Base-by-base conservation (phyloP, 495 filamentous ascomycete genomes). In the Apodospora peruviana region DNA sequence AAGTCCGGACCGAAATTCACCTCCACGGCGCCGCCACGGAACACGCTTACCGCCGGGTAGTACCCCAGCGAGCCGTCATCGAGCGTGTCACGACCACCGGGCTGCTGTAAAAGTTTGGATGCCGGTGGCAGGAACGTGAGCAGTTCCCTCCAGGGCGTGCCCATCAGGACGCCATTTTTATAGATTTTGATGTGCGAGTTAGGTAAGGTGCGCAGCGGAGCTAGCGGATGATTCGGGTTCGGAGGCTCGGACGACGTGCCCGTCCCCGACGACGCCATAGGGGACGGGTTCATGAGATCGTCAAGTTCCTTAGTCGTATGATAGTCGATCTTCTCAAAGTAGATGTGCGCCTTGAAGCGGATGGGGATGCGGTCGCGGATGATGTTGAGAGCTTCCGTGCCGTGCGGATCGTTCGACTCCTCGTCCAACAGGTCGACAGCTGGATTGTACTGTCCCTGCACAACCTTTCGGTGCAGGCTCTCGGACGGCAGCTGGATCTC, bases 31-130 rank as follows among this genome's bases (percentile, higher is more conserved):
- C 91, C 94, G 34, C 91, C 91, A 19, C 86, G 81, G 61, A 95
- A 97, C 27, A 91, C 88, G 52, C 88, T 90, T 16, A 97, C 81
- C 18, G 91, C 90, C 0, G 94, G 94, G 62, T 91, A 96, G 61
- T 99, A 99, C 0, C 94, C 94, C 3, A 96, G 74, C 73, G 88
- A 86, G 20, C 91, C 91, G 58, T 99, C 94, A 58, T 99, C 94
- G 25, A 93, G 81, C 3, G 78, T 81, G 43, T 90, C 86, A 18
- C 94, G 77, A 11, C 87, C 87, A 23, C 18, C 88, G 2, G 83
- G 70, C 40, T 88, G 84, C 0, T 69, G 68, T n/a, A 83, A 72
- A 14, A 89, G 87, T 38, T 84, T 85, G 24, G 86, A 91, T 2
- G 91, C 91, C 0, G 91, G 91, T 0, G 94, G 93, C 0, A 99